Evolutionary conservation across 305 asterid genomes (phyloP).

Genomic region (Petunia hybrid): DNA sequence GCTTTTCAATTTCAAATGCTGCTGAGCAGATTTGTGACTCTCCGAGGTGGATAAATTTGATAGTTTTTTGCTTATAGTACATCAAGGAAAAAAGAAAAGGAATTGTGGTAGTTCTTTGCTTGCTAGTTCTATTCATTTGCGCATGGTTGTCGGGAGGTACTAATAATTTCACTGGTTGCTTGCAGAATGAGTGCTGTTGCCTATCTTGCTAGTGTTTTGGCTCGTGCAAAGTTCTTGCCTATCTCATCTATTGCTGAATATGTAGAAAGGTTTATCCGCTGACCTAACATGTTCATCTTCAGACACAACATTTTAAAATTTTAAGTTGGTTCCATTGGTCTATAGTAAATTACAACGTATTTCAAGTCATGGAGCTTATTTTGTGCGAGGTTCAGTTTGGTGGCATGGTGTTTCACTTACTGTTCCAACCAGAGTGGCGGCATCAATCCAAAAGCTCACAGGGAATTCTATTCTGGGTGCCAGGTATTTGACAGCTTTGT

Average conservation of each 20-base stretch:
- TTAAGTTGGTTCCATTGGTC: slow-evolving; percentile 17
- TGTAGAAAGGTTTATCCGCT: slow-evolving; percentile 64
- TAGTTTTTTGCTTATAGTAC: slow-evolving; percentile 1
- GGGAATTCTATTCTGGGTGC: slow-evolving; percentile 86
- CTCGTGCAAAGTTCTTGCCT: slow-evolving; percentile 84
- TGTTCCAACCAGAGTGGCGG: slow-evolving; percentile 61
- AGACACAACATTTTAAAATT: slow-evolving; percentile 7
- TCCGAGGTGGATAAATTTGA: not conserved
- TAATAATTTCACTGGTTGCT: slow-evolving; percentile 28
- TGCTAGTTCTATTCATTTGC: slow-evolving; percentile 9
- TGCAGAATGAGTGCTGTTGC: slow-evolving; percentile 98
- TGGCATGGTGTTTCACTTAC: slow-evolving; percentile 73
- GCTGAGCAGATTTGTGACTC: not conserved
- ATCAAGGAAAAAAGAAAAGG: not conserved
- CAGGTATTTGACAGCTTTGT: slow-evolving; percentile 63
- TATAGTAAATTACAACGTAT: not conserved
- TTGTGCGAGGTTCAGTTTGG: slow-evolving; percentile 56
- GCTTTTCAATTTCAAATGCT: not conserved
- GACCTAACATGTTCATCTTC: slow-evolving; percentile 15
- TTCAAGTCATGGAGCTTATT: not conserved
- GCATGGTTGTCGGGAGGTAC: slow-evolving; percentile 22
- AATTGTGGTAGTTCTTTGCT: not conserved
- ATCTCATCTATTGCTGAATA: slow-evolving; percentile 53
- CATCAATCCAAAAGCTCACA: slow-evolving; percentile 69
- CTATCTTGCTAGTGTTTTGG: slow-evolving; percentile 89